Evolutionary conservation across 495 filamentous ascomycete genomes (phyloP).

Genomic region (Pseudotulostoma volvatum): DNA sequence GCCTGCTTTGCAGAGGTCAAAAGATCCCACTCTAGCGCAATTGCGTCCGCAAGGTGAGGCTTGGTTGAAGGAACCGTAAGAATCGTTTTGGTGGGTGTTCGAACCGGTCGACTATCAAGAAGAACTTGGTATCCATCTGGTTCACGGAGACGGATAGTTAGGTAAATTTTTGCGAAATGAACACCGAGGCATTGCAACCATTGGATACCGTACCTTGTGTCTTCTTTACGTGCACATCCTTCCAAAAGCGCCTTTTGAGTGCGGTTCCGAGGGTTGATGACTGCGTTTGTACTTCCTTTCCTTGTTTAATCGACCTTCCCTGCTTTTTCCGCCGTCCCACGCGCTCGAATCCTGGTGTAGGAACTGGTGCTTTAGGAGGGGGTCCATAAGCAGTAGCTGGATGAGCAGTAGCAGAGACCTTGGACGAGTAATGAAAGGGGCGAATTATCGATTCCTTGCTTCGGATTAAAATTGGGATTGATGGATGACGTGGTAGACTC

Average conservation of each 20-base stretch:
- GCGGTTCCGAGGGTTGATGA: conserved; percentile 20
- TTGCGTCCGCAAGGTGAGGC: conserved; percentile 63
- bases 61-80: conserved; percentile 60
- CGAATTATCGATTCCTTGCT: too few relatives aligned
- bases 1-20: conserved; percentile 67
- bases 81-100: conserved; percentile 53
- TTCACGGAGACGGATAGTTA: background rate
- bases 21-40: conserved; percentile 86
- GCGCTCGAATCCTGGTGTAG: conserved; percentile 37
- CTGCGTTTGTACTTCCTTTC: conserved; percentile 15
- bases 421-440: conserved; percentile 39
- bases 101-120: conserved; percentile 67
- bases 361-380: conserved; percentile 58
- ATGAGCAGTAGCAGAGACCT: conserved; percentile 38
- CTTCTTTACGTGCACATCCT: conserved; percentile 48
- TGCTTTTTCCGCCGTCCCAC: conserved; percentile 38
- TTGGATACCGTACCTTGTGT: conserved; percentile 31
- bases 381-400: conserved; percentile 70
- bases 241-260: conserved; percentile 68
- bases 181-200: too few relatives aligned
- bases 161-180: conserved; percentile 2
- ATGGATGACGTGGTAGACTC: too few relatives aligned
- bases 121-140: conserved; percentile 52
- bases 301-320: conserved; percentile 33
- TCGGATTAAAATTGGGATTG: too few relatives aligned